These are phyloP conservation scores for Sporothrix variecibatus DNA, from an alignment of 2,329 filamentous ascomycete genomes.

Conservation along the genomic window DNA sequence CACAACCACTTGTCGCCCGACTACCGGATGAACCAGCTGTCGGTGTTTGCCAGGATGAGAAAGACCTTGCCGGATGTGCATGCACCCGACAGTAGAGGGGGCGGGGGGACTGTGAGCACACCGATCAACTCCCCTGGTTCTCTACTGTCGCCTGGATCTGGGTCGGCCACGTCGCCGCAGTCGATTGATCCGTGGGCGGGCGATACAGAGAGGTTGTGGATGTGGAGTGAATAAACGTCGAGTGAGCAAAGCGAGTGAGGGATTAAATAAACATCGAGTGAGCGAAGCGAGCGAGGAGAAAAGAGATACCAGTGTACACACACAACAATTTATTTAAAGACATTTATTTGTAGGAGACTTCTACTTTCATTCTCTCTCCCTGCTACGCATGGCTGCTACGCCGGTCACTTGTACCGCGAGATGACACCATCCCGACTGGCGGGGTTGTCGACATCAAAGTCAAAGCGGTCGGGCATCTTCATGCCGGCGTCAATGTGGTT, in stretches of 20 bases:
- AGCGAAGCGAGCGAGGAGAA: too few species aligned
- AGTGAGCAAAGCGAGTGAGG: too few species aligned
- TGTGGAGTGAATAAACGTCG: background rate
- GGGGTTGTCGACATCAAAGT: slow-evolving; percentile 31
- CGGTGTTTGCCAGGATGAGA: background rate
- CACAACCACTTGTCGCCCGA: background rate
- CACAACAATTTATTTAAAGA: too few species aligned
- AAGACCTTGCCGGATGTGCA: background rate
- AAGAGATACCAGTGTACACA: background rate
- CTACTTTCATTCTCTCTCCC: too few species aligned
- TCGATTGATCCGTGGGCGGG: background rate
- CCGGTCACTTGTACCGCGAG: background rate
- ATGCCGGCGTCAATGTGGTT: slow-evolving; percentile 34
- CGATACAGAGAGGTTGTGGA: background rate
- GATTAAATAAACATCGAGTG: too few species aligned
- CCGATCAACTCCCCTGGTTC: background rate
- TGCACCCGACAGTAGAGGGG: background rate
- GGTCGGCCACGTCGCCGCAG: background rate
- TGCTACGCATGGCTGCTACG: too few species aligned
- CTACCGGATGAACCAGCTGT: slow-evolving; percentile 9
- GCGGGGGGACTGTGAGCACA: background rate
- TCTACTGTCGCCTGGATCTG: background rate
- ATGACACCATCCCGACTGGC: slow-evolving; percentile 8
- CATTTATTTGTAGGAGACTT: too few species aligned
- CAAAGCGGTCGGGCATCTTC: slow-evolving; percentile 36